Base-by-base conservation (phyloP, 1,284 basidiomycete species). In the Cystobasidium pallidum region DNA sequence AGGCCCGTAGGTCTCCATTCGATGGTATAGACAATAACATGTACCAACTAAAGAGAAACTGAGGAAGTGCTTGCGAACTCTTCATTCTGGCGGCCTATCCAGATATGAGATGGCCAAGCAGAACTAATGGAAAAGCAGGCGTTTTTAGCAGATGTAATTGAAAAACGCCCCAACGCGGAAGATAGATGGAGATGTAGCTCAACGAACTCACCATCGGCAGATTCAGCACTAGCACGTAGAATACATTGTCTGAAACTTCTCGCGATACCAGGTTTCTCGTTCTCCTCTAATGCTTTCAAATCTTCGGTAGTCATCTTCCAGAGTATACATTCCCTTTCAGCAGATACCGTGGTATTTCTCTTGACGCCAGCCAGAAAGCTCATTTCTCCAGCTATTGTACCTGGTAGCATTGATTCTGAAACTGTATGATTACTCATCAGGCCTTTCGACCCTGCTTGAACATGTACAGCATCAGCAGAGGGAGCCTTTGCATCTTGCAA, bases 371-470 rank as follows among this genome's bases (percentile, higher is more conserved):
- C 88, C 28, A 97, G 82, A 43, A 89, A 89, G 0, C 90, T 89
- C 67, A 96, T 81, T 81, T 96, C 94, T 0, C 94, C 94, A 1
- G 93, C 91, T 4, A 95, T 83, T 0, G 92, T 92, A 0, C 92
- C 93, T 1, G 92, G 88, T 0, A 95, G 91, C 93, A 95, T 96
- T 3, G 74, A 75, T 52, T 79, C 77, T 39, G 72, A 73, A 2
- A 76, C 57, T 39, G 70, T 57, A 41, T 61, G 67, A 26, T 47
- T 54, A 30, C 21, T 28, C 19, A 19, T 28, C 75, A 91, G 82
- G 92, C 91, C 78, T 28, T 45, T 28, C 21, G 30, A 41, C 17
- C 58, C 58, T 61, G 39, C 4, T 26, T 91, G 88, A 57, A 30
- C 54, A 51, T 91, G 88, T 57, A 30, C 54, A 51, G n/a, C 21